phyloP scores from a whole-genome alignment of 108 stramenopile genomes.

The Pseudonitzschia pungens region DNA sequence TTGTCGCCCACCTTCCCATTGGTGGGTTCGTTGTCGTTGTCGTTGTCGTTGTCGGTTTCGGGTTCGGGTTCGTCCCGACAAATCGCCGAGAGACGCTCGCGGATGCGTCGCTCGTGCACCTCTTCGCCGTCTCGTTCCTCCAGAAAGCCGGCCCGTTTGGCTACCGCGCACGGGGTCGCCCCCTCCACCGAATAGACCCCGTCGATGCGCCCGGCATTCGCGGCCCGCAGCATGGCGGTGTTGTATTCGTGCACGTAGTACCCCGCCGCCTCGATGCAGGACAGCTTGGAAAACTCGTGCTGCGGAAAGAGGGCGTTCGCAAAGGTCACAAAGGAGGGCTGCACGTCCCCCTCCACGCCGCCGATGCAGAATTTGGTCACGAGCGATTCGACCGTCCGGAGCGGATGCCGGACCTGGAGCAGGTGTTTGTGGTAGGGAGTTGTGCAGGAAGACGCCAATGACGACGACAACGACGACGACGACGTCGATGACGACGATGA shows the following conservation, averaged over 20 bases:
- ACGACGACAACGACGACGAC: neutral
- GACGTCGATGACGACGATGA: neutral
- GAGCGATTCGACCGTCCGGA: constrained; percentile 43
- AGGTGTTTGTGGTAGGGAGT: constrained; percentile 30
- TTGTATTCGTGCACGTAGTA: constrained; percentile 45
- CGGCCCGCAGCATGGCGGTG: constrained; percentile 38
- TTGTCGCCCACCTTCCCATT: neutral
- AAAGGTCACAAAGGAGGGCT: constrained; percentile 36
- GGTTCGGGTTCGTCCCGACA: neutral
- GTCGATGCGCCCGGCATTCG: constrained; percentile 29
- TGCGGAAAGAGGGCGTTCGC: constrained; percentile 38
- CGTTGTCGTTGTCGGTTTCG: neutral
- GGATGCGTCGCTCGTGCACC: constrained; percentile 25
- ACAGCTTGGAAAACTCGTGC: constrained; percentile 28
- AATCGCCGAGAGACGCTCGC: neutral
- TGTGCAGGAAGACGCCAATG: neutral
- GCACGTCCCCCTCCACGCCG: constrained; percentile 39
- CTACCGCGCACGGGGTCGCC: constrained; percentile 43
- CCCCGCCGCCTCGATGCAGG: constrained; percentile 51
- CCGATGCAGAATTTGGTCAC: constrained; percentile 51
- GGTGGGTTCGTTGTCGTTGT: neutral
- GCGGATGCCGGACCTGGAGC: constrained; percentile 57
- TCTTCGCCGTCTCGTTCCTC: constrained; percentile 21
- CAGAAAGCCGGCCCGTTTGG: constrained; percentile 48
- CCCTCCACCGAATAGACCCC: constrained; percentile 42